These are phyloP conservation scores for Chamaenerion angustifolium DNA, from an alignment of 345 rosid species.

Conservation along the genomic window DNA sequence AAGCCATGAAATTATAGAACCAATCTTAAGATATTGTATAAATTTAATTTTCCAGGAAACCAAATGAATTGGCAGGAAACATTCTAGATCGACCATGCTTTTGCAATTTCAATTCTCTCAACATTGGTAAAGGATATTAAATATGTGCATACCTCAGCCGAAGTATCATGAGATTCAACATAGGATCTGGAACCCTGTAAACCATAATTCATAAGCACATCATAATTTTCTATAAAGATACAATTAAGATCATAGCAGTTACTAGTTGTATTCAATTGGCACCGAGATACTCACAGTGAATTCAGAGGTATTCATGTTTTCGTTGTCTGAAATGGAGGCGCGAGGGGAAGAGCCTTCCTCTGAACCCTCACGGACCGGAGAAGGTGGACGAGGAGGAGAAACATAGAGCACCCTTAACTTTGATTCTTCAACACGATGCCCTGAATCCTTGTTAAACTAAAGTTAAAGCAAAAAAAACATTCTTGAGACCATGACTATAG, in stretches of 20 bases:
- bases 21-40: too few species aligned
- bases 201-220: conserved; percentile 8
- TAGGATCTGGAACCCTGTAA: conserved; percentile 37
- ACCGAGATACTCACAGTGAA: conserved; percentile 33
- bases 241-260: background rate
- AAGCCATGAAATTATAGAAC: too few species aligned
- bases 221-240: conserved; percentile 1
- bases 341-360: conserved; percentile 80
- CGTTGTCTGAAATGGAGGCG: conserved; percentile 51
- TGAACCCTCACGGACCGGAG: conserved; percentile 65
- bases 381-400: conserved; percentile 62
- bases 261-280: background rate
- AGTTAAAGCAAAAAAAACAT: background rate
- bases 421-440: conserved; percentile 50
- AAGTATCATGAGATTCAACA: conserved; percentile 33
- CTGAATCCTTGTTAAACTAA: conserved; percentile 58
- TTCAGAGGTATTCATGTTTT: conserved; percentile 31
- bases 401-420: conserved; percentile 71
- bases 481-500: too few species aligned
- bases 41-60: too few species aligned
- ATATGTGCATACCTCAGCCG: conserved; percentile 38
- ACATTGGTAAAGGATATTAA: background rate
- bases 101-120: too few species aligned
- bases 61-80: too few species aligned
- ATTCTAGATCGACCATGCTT: too few species aligned